A percentile compares a stretch with the other conserved stretches of the same genome.
Evolutionary conservation across 2,329 filamentous ascomycete genomes (phyloP).

Genomic region (Beauveria caledonica): DNA sequence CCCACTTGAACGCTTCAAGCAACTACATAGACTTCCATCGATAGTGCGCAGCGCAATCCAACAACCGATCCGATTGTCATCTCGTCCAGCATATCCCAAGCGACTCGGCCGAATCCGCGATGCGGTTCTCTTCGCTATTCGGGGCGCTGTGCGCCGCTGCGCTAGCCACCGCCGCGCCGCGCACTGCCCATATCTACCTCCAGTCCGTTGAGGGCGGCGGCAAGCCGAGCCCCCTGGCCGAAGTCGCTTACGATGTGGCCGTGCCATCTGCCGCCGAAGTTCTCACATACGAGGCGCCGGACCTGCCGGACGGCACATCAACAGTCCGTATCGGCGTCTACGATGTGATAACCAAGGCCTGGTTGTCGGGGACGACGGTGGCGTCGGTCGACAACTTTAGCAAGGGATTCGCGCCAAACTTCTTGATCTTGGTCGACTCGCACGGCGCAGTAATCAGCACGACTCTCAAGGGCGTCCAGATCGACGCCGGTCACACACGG

Average conservation of each 20-base stretch:
- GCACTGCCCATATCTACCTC: constrained; percentile 45
- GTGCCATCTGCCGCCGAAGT: constrained; percentile 37
- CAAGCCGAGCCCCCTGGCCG: constrained; percentile 40
- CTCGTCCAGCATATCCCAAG: not conserved
- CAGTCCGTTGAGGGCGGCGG: constrained; percentile 37
- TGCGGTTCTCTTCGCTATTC: constrained; percentile 35
- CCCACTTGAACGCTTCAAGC: not conserved
- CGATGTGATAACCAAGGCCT: constrained; percentile 36
- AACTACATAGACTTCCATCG: not conserved
- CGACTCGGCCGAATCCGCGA: constrained; percentile 17
- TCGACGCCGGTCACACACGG: constrained; percentile 56
- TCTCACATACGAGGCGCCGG: constrained; percentile 48
- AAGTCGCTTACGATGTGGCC: constrained; percentile 46
- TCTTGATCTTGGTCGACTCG: constrained; percentile 44
- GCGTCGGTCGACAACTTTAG: constrained; percentile 48
- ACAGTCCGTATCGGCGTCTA: constrained; percentile 52
- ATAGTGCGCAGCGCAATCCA: not conserved
- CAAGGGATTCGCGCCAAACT: constrained; percentile 52
- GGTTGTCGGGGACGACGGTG: constrained; percentile 49
- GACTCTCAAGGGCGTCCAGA: constrained; percentile 44
- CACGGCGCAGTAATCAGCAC: constrained; percentile 40
- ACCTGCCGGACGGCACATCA: constrained; percentile 35
- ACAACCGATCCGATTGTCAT: not conserved
- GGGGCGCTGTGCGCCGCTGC: constrained; percentile 35
- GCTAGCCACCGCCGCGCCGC: constrained; percentile 31